These are phyloP conservation scores for Leccinum cinnamomeum DNA, from an alignment of 1,284 basidiomycete species.

Conservation along the genomic window DNA sequence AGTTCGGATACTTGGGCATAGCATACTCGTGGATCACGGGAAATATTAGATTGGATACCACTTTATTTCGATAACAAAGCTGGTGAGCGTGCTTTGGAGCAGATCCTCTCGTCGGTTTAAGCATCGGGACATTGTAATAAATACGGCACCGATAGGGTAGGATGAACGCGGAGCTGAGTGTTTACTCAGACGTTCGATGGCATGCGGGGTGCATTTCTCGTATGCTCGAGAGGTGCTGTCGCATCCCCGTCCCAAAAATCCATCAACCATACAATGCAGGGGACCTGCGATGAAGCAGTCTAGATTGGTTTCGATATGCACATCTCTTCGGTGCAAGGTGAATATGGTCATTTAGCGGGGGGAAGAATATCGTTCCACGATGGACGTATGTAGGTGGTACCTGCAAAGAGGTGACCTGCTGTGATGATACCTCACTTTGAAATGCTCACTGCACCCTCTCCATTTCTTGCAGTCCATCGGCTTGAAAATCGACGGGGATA, in stretches of 20 bases:
- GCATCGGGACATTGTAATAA: background rate
- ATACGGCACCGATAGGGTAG: background rate
- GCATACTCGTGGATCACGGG: background rate
- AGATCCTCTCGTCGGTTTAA: background rate
- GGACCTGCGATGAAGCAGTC: slow-evolving; percentile 1
- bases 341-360: slow-evolving; percentile 26
- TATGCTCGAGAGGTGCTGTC: background rate
- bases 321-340: slow-evolving; percentile 20
- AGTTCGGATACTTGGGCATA: background rate
- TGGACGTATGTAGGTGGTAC: slow-evolving; percentile 24
- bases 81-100: background rate
- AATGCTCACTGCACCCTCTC: background rate
- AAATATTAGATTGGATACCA: background rate
- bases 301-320: slow-evolving; percentile 17
- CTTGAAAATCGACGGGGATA: slow-evolving; percentile 30
- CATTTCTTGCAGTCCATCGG: slow-evolving; percentile 21
- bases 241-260: slow-evolving; percentile 5
- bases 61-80: background rate
- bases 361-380: slow-evolving; percentile 29
- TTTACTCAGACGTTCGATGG: background rate
- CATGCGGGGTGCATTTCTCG: background rate
- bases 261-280: background rate
- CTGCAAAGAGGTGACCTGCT: slow-evolving; percentile 20
- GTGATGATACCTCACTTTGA: background rate
- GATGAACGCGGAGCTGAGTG: background rate